Base-by-base conservation (phyloP, 2,329 filamentous ascomycete species). In the Paraconiothyrium sp. region DNA sequence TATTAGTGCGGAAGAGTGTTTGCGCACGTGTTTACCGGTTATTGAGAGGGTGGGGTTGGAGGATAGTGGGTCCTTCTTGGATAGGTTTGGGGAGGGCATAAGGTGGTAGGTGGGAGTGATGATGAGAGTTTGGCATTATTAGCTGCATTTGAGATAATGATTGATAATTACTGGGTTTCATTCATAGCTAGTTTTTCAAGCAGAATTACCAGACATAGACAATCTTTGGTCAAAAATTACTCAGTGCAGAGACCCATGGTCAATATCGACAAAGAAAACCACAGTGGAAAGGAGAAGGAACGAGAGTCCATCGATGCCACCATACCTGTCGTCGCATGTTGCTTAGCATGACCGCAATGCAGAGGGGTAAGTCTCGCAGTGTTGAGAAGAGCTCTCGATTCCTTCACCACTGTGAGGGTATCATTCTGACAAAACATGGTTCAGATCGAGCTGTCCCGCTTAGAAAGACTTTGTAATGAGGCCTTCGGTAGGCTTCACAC, bases 401-500 rank as follows among this genome's bases (percentile, higher is more conserved):
- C 6, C 1, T 44, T 44, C 20, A 44, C 41, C 6, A 44, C 7
- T 41, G 41, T 44, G 16, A 7, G 43, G 43, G 43, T 48, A 56
- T 56, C 43, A 47, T 37, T 55, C 27, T 48, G 43, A n/a, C 13
- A 7, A 11, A 10, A 39, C 20, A 27, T 20, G 41, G 11, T 3
- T 35, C 24, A 7, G 13, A 13, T 30, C 30, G 10, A 30, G 13
- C 4, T 4, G 13, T 1, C 2, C 2, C 0, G n/a, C 9, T 27
- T 30, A 56, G 20, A 27, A 4, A 3, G 63, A 80, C 76, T 89
- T 90, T 56, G 82, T 71, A 69, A 91, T 90, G 63, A 91, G 79
- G 59, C 85, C 85, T 44, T 91, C 89, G 2, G 84, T 83, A 27
- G 87, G 83, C 61, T 83, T 83, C 44, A 89, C 88, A 59, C 88